Conservation (phyloP, 352 stramenopile species). For the Phytopythium litorale region DNA sequence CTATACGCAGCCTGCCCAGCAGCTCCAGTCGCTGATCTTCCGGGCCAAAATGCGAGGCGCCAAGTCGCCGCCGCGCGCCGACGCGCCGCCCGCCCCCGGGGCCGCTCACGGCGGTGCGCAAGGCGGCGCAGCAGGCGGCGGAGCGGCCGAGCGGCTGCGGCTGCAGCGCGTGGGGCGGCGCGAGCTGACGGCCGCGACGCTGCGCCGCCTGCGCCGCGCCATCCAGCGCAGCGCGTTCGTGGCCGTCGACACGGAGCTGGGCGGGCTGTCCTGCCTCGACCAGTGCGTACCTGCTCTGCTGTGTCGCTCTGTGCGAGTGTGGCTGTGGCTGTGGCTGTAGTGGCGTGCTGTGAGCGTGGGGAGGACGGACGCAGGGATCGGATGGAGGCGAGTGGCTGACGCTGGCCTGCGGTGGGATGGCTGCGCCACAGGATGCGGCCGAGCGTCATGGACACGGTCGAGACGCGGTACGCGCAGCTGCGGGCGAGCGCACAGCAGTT, state of each 20-base stretch:
- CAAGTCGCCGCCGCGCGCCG: not conserved
- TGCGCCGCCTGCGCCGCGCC: conserved; percentile 26
- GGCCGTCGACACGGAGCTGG: conserved; percentile 76
- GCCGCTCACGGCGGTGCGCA: not conserved
- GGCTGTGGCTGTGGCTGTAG: not conserved
- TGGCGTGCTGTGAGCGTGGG: not conserved
- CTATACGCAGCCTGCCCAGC: not conserved
- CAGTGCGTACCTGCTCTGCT: conserved; percentile 4
- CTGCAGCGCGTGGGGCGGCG: conserved; percentile 29
- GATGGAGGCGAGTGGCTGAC: no score
- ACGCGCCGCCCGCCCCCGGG: not conserved
- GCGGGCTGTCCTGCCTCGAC: conserved; percentile 58
- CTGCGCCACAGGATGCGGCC: conserved; percentile 23
- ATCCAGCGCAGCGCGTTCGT: conserved; percentile 54
- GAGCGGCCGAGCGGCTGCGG: conserved; percentile 8
- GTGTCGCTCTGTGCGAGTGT: not conserved
- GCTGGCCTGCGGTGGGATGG: not conserved
- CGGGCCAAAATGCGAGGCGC: not conserved
- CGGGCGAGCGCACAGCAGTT: conserved; percentile 51
- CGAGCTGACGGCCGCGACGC: conserved; percentile 19
- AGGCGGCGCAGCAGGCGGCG: not conserved
- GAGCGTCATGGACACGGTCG: conserved; percentile 71
- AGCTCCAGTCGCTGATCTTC: not conserved
- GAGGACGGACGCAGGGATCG: not conserved
- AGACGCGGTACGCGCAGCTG: conserved; percentile 62